Evolutionary conservation across 805 yeast genomes (phyloP), one percentile per base, ranked within the genome.

Genomic region (Pichia sporocuriosa): DNA sequence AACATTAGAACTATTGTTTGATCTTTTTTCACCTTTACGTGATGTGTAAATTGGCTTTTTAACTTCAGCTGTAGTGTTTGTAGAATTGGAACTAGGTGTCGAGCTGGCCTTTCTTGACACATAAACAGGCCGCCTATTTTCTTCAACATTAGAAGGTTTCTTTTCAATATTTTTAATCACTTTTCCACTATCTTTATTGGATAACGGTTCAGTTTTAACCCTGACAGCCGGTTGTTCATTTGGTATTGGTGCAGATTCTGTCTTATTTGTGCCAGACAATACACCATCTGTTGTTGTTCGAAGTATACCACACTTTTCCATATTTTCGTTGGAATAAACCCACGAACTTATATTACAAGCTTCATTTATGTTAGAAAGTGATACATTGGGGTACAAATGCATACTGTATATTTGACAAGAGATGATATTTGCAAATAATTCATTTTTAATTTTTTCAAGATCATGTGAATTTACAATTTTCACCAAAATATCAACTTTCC

Each of bases 301-400:
- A 19, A 58, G 48, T 2, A 56, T 37, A 4, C 59, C 63, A 55
- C 61, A 58, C 19, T 43, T 45, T 3, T 23, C 37, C 37, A 53
- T 47, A 30, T 47, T 54, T 16, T 47, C 56, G 11, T 45, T 40
- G 2, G 48, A 43, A 35, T 50, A 51, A 4, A 40, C 40, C 22
- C 42, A 36, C 3, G 33, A 34, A 10, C 47, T 32, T 6, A 35
- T 37, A 2, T 35, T 35, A 36, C 56, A 53, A 16, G 49, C 35
- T 13, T 54, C 49, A 11, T 48, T 50, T 13, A 53, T 48, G 31
- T 53, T 55, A 27, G 44, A 47, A 24, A 57, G 40, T 9, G 46
- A 37, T 7, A 50, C 19, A 2, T 42, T 37, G 12, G 46, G 32
- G 13, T 50, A 46, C 10, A 45, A 32, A 26, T 52, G 53, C 34